These are phyloP conservation scores for Helminthosporium solani DNA, from an alignment of 2,329 filamentous ascomycete genomes.

Conservation along the genomic window DNA sequence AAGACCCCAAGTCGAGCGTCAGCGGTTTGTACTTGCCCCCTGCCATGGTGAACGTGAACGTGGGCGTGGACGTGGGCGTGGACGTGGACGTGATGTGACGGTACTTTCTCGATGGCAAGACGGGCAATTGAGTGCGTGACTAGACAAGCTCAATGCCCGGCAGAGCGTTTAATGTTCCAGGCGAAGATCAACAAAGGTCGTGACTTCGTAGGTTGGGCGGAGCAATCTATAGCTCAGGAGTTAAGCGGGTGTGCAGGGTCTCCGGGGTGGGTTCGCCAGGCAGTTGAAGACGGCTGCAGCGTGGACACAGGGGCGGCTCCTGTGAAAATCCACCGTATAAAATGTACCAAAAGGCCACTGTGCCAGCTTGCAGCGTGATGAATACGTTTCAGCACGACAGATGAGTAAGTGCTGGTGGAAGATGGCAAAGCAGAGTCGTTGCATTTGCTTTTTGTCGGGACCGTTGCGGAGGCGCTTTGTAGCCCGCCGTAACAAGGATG, in stretches of 20 bases:
- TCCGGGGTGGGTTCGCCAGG: neutral
- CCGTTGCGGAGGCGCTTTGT: constrained; percentile 8
- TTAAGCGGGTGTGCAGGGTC: constrained; percentile 24
- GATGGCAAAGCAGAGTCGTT: constrained; percentile 6
- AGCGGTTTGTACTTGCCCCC: constrained; percentile 38
- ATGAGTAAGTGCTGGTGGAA: neutral
- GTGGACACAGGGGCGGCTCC: neutral
- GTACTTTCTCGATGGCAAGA: constrained; percentile 5
- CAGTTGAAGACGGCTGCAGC: neutral
- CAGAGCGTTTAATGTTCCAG: constrained; percentile 17
- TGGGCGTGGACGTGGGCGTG: too few species aligned
- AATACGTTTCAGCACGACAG: neutral
- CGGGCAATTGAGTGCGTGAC: neutral
- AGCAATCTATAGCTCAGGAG: constrained; percentile 38
- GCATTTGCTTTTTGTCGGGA: constrained; percentile 7
- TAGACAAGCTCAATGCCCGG: constrained; percentile 17
- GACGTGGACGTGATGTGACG: neutral
- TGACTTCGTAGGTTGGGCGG: constrained; percentile 4
- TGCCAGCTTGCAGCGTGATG: neutral
- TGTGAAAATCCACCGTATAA: neutral
- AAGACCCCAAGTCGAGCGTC: constrained; percentile 42
- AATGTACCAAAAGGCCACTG: neutral
- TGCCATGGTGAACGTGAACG: constrained; percentile 24
- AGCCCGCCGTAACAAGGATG: constrained; percentile 4
- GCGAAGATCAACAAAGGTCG: constrained; percentile 11